Evolutionary conservation across 257 asterid genomes (phyloP).

Genomic region (Fraxinus cuspidata): DNA sequence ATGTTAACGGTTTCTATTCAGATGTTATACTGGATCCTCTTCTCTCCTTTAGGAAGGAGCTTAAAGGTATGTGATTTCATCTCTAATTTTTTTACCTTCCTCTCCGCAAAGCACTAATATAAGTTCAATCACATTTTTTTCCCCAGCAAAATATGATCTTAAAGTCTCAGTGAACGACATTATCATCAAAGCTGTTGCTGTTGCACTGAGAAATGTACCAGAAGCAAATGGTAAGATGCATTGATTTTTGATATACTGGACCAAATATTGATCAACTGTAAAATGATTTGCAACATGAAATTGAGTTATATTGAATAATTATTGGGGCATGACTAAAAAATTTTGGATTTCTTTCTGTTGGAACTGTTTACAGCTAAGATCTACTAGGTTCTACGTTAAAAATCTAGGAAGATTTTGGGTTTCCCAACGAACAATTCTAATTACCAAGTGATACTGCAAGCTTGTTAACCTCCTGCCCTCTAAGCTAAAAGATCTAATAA

Average conservation of each 20-base stretch:
- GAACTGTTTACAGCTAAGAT: background rate
- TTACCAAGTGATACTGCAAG: background rate
- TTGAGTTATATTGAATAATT: constrained; percentile 1
- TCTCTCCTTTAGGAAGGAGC: constrained; percentile 89
- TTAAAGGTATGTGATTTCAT: constrained; percentile 65
- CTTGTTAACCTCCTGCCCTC: background rate
- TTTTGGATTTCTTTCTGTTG: constrained; percentile 7
- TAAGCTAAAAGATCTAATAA: background rate
- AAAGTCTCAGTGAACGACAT: constrained; percentile 97
- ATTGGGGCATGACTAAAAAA: constrained; percentile 3
- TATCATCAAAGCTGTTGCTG: constrained; percentile 88
- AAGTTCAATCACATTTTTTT: constrained; percentile 27
- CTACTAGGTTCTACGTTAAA: background rate
- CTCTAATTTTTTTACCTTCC: constrained; percentile 17
- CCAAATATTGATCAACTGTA: constrained; percentile 19
- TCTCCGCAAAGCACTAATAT: constrained; percentile 24
- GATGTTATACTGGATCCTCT: constrained; percentile 97
- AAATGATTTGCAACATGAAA: background rate
- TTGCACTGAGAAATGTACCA: constrained; percentile 83
- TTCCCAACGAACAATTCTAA: background rate
- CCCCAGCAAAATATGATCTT: constrained; percentile 74
- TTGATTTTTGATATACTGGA: constrained; percentile 17
- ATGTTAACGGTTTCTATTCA: constrained; percentile 40
- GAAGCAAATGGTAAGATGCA: constrained; percentile 85
- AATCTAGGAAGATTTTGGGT: background rate